Evolutionary conservation across 305 asterid species (phyloP), one percentile per base, ranked within the genome.

Genomic region (Fraxinus floribunda): DNA sequence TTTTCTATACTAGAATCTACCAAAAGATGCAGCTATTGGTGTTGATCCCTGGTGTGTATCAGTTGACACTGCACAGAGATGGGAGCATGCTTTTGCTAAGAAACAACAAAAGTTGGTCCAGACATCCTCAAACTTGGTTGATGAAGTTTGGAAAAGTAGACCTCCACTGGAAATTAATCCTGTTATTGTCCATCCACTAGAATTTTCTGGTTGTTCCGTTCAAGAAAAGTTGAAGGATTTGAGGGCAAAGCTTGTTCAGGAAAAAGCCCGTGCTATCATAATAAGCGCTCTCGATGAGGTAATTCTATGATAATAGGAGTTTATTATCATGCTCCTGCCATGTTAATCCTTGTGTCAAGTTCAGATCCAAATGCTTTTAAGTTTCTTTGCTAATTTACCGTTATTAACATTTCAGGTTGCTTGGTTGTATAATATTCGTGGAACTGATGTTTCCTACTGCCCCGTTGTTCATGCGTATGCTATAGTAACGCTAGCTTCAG

Each of bases 401-500:
- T 55, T 41, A 78, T 83, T 60, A 57, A 79, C 70, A 78, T 76
- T 77, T 72, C 92, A 96, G 99, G 97, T 96, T 75, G 98, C 97
- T 18, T 96, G 99, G 99, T 84, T 96, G 78, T 96, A 90, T 83
- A 96, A 96, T 74, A 74, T 96, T 44, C 98, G 98, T 80, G 99
- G 99, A 18, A 84, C 92, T 76, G 99, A 96, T 89, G 98, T 96
- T 78, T 79, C 95, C 74, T 92, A 91, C 84, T 86, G 83, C 86
- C 99, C 98, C 4, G 97, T 96, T 82, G 98, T 91, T 87, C 97
- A 96, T 86, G 97, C 98, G 76, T 96, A 86, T 86, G 98, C 98
- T 80, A 89, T 93, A 75, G 97, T 96, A 78, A 96, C 99, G 9
- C 84, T 83, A 76, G 78, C 84, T 64, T 89, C 94, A 6, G 94